Conservation (phyloP, 495 filamentous ascomycete genomes). For the Clohesyomyces aquaticus region DNA sequence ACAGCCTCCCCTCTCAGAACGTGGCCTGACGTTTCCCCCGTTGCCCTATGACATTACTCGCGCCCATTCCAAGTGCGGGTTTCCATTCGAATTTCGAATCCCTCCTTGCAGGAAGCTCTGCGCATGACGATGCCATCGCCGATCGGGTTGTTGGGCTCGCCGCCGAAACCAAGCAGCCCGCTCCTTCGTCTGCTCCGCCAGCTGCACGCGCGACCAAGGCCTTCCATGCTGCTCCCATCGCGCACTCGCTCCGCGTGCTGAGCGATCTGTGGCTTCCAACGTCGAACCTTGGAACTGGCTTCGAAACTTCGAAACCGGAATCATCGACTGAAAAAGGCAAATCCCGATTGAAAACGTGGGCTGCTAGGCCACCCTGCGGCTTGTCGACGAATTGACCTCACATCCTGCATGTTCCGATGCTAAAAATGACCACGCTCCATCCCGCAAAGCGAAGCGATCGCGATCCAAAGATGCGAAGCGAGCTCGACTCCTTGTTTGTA, state of each 20-base stretch:
- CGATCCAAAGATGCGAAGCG: constrained; percentile 4
- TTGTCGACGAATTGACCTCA: background rate
- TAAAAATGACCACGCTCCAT: constrained; percentile 1
- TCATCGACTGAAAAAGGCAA: background rate
- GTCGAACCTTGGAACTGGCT: too few species aligned
- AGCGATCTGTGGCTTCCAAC: constrained; percentile 38
- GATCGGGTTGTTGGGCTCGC: background rate
- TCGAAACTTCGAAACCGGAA: constrained; percentile 15
- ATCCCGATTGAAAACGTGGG: background rate
- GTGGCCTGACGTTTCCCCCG: background rate
- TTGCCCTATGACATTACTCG: background rate
- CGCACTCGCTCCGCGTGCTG: constrained; percentile 29
- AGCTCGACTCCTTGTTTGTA: background rate
- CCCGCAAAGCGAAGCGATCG: background rate
- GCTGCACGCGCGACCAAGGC: background rate
- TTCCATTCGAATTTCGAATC: background rate
- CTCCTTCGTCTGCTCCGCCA: constrained; percentile 13
- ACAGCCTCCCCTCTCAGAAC: background rate
- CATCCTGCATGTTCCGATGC: constrained; percentile 8
- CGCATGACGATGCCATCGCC: constrained; percentile 12
- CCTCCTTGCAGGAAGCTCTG: background rate
- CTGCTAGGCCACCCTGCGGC: background rate
- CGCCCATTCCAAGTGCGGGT: background rate
- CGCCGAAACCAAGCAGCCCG: constrained; percentile 16
- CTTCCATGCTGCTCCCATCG: too few species aligned